Evolutionary conservation across 257 asterid genomes (phyloP).

Genomic region (Thymus quinquecostatus): DNA sequence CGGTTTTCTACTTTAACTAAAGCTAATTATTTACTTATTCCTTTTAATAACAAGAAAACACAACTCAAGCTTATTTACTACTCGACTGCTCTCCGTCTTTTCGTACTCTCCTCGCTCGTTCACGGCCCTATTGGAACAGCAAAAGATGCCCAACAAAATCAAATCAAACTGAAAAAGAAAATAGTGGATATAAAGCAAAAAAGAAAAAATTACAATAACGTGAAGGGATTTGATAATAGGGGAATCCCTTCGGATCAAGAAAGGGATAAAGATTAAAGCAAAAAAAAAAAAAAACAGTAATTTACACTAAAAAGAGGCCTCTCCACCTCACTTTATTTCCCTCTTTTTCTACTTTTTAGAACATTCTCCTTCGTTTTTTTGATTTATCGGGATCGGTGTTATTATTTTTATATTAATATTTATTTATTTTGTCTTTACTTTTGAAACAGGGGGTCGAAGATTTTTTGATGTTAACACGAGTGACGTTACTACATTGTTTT

Average conservation of each 20-base stretch:
- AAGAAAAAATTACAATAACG: slow-evolving; percentile 17
- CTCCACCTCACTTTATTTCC: slow-evolving; percentile 25
- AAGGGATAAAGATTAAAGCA: slow-evolving; percentile 39
- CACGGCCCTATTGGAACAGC: slow-evolving; percentile 12
- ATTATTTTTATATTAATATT: neutral
- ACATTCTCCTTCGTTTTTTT: slow-evolving; percentile 24
- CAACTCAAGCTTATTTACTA: too few relatives aligned
- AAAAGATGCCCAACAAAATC: neutral
- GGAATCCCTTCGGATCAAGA: slow-evolving; percentile 44
- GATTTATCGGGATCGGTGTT: slow-evolving; percentile 27
- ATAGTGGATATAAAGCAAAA: slow-evolving; percentile 29
- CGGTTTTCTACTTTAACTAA: slow-evolving; percentile 34
- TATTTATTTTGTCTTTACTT: slow-evolving; percentile 32
- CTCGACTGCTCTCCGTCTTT: neutral
- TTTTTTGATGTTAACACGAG: slow-evolving; percentile 31
- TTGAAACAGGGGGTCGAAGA: slow-evolving; percentile 25
- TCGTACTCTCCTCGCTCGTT: neutral
- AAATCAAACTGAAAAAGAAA: slow-evolving; percentile 13
- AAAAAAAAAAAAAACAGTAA: neutral
- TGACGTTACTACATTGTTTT: slow-evolving; percentile 18
- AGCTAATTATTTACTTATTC: too few relatives aligned
- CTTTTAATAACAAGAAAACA: too few relatives aligned
- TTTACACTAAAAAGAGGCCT: slow-evolving; percentile 31
- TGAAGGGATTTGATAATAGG: slow-evolving; percentile 22
- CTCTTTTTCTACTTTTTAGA: slow-evolving; percentile 38